A percentile compares a stretch with the other conserved stretches of the same genome.
phyloP scores from a whole-genome alignment of 371 early-diverging fungal genomes.

The Apophysomyces trapeziformis region DNA sequence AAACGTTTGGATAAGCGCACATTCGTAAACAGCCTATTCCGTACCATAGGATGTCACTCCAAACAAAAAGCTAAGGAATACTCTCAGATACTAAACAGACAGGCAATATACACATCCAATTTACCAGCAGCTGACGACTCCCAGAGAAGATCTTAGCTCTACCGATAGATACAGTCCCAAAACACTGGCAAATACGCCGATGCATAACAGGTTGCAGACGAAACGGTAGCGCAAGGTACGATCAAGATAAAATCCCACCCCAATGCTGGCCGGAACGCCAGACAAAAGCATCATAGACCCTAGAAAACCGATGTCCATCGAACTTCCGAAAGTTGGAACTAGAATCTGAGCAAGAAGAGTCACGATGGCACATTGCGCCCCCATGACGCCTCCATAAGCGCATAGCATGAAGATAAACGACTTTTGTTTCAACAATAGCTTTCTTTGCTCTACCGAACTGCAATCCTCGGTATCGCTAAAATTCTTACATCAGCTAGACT shows the following conservation, averaged over 20 bases:
- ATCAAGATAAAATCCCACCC: constrained; percentile 50
- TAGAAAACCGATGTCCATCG: constrained; percentile 42
- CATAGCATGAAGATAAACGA: constrained; percentile 31
- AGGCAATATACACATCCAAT: not conserved
- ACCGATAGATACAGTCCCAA: constrained; percentile 33
- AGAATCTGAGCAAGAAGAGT: constrained; percentile 55
- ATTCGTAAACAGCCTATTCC: not conserved
- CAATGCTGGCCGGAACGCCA: constrained; percentile 50
- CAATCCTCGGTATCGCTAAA: constrained; percentile 8
- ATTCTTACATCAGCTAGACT: not conserved
- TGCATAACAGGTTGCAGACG: constrained; percentile 35
- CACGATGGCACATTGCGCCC: constrained; percentile 55
- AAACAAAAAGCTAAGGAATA: constrained; percentile 23
- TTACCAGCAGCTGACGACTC: constrained; percentile 44
- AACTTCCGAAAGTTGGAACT: constrained; percentile 40
- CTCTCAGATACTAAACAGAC: not conserved
- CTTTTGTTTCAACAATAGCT: constrained; percentile 15
- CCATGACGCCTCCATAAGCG: constrained; percentile 51
- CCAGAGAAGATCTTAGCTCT: constrained; percentile 25
- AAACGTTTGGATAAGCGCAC: not conserved
- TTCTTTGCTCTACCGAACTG: constrained; percentile 28
- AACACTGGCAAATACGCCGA: constrained; percentile 29
- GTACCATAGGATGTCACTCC: constrained; percentile 55
- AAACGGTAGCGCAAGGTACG: constrained; percentile 36
- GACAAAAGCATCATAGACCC: constrained; percentile 47